Conservation (phyloP, 805 yeast genomes). For the Candida krabiensis region DNA sequence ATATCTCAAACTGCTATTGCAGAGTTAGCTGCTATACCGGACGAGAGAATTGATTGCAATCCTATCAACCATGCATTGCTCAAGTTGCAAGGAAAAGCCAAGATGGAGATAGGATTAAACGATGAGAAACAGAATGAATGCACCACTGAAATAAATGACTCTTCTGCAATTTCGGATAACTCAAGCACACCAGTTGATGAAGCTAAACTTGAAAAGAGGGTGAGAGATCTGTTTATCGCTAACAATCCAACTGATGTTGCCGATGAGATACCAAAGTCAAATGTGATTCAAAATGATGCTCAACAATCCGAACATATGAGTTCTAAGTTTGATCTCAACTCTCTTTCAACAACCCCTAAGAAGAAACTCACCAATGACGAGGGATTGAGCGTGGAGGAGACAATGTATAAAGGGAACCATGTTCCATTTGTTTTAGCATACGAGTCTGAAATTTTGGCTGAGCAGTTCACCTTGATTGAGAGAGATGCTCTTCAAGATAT, state of each 20-base stretch:
- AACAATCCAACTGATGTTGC: constrained; percentile 19
- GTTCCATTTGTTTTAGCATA: constrained; percentile 79
- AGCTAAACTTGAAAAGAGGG: constrained; percentile 30
- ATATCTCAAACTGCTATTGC: constrained; percentile 60
- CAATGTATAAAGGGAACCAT: constrained; percentile 54
- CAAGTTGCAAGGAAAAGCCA: constrained; percentile 70
- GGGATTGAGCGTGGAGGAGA: constrained; percentile 35
- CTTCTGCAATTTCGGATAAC: background rate
- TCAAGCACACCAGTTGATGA: constrained; percentile 28
- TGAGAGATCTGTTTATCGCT: constrained; percentile 34
- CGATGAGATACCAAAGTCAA: background rate
- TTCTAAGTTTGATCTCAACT: constrained; percentile 30
- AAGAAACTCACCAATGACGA: constrained; percentile 12
- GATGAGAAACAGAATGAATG: constrained; percentile 21
- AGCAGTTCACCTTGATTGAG: constrained; percentile 85
- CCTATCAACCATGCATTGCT: constrained; percentile 73
- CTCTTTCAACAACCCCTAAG: constrained; percentile 30
- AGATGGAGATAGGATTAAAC: constrained; percentile 25
- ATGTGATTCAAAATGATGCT: too few species aligned
- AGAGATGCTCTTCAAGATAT: constrained; percentile 78
- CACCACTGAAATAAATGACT: constrained; percentile 1
- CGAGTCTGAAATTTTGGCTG: constrained; percentile 64
- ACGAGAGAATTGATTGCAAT: constrained; percentile 65
- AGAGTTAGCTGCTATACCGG: constrained; percentile 82
- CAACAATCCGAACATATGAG: constrained; percentile 8